phyloP scores from a whole-genome alignment of 345 rosid genomes.

The Iberis pinnata region DNA sequence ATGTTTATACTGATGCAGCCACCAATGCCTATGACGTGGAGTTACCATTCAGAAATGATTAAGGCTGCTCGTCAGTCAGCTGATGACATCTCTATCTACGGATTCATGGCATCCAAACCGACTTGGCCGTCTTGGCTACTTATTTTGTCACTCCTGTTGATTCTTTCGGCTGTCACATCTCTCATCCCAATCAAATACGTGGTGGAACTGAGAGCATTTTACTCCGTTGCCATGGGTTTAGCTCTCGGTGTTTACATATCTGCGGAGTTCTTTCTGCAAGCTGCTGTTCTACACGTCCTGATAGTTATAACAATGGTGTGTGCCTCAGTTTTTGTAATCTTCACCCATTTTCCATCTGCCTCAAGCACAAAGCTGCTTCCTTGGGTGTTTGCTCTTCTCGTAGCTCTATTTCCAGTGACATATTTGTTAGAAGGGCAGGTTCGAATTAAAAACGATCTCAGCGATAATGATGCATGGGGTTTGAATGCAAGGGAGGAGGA shows the following conservation, averaged over 20 bases:
- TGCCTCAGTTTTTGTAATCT: constrained; percentile 78
- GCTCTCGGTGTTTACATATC: constrained; percentile 93
- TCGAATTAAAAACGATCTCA: constrained; percentile 60
- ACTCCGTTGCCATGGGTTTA: constrained; percentile 74
- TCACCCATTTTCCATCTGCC: constrained; percentile 97
- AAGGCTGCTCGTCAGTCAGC: constrained; percentile 86
- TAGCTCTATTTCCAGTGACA: constrained; percentile 93
- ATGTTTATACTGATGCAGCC: constrained; percentile 92
- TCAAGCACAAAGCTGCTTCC: constrained; percentile 94
- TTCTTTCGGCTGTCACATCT: constrained; percentile 81
- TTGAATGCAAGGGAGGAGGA: constrained; percentile 72
- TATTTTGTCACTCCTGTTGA: constrained; percentile 69
- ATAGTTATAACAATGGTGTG: constrained; percentile 80
- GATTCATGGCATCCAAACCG: constrained; percentile 84
- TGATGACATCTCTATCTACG: constrained; percentile 93
- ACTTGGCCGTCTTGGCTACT: constrained; percentile 99
- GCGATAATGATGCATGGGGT: constrained; percentile 44
- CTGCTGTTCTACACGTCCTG: constrained; percentile 75
- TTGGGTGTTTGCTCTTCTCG: constrained; percentile 92
- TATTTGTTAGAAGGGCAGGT: constrained; percentile 95
- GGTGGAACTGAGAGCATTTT: constrained; percentile 77
- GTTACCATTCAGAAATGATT: constrained; percentile 72
- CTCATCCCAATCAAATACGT: constrained; percentile 80
- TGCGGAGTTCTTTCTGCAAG: constrained; percentile 97
- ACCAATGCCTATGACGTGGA: constrained; percentile 78